Evolutionary conservation across 106 monocot genomes (phyloP), one percentile per base, ranked within the genome.

Genomic region (Ottelia alismoides): DNA sequence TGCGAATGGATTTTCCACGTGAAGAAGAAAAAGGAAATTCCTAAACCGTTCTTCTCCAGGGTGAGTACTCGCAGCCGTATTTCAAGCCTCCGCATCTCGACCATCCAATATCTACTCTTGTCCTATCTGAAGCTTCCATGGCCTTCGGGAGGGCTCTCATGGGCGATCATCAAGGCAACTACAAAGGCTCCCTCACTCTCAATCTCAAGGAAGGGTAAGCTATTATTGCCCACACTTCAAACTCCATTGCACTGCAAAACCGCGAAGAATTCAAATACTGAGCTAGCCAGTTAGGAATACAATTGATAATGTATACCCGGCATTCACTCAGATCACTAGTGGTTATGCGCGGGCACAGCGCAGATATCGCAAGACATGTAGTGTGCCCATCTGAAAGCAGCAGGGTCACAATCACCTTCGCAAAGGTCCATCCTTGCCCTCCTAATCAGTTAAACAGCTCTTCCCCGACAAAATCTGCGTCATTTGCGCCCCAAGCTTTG

Each of bases 261-360:
- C n/a, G n/a, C n/a, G n/a, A n/a, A n/a, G n/a, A n/a, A n/a, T n/a
- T n/a, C n/a, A n/a, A n/a, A n/a, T n/a, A n/a, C n/a, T n/a, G n/a
- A n/a, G n/a, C n/a, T n/a, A n/a, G n/a, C n/a, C n/a, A n/a, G n/a
- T n/a, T n/a, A n/a, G n/a, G n/a, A n/a, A n/a, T n/a, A n/a, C n/a
- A n/a, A n/a, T n/a, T n/a, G n/a, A n/a, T n/a, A n/a, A n/a, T n/a
- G n/a, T n/a, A n/a, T n/a, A n/a, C 35, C 14, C 14, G 35, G 4
- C 18, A 20, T 64, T 9, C n/a, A n/a, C n/a, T n/a, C 80, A 90
- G 90, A 62, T 91, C 90, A 18, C 84, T 91, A 25, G 30, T 91
- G 22, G 90, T 91, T 1, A 84, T 91, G 90, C 84, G 84, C 7
- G 90, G 90, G 20, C 80, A 90, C 64, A 90, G 84, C 10, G 84